A percentile compares a stretch with the other conserved stretches of the same genome.
These are phyloP conservation scores for Persicaria maculosa DNA, from an alignment of 148 eudicot genomes.

Conservation along the genomic window DNA sequence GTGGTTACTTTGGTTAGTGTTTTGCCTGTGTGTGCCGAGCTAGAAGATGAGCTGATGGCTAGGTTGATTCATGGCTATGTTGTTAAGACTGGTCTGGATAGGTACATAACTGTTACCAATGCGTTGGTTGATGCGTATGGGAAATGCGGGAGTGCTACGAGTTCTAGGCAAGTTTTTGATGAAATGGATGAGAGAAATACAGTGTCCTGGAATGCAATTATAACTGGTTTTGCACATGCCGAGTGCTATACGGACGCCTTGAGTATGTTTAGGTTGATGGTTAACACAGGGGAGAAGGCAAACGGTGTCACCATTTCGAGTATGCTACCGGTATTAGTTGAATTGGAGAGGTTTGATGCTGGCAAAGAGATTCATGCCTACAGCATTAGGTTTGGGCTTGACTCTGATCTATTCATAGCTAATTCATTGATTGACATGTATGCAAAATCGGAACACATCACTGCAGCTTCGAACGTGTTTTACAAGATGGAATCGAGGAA, in stretches of 20 bases:
- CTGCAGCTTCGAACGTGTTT: constrained; percentile 39
- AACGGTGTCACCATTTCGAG: constrained; percentile 50
- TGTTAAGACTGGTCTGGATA: constrained; percentile 14
- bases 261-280: constrained; percentile 41
- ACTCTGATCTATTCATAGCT: constrained; percentile 49
- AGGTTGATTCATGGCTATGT: constrained; percentile 34
- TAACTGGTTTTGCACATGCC: constrained; percentile 41
- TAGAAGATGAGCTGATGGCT: constrained; percentile 34
- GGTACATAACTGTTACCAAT: constrained; percentile 27
- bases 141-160: constrained; percentile 37
- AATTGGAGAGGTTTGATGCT: constrained; percentile 33
- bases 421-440: constrained; percentile 71
- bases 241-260: constrained; percentile 32
- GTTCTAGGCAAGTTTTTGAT: constrained; percentile 30
- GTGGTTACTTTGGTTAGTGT: constrained; percentile 49
- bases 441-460: constrained; percentile 38
- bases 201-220: constrained; percentile 66
- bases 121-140: constrained; percentile 53
- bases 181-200: constrained; percentile 39
- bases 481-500: constrained; percentile 30
- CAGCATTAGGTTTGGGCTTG: constrained; percentile 39
- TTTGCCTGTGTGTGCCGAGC: constrained; percentile 49
- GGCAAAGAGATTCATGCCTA: constrained; percentile 58
- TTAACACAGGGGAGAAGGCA: constrained; percentile 27
- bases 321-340: constrained; percentile 46